A percentile compares a stretch with the other conserved stretches of the same genome.
Conservation (phyloP, 805 yeast genomes). For the Scheffersomyces stipitis region DNA sequence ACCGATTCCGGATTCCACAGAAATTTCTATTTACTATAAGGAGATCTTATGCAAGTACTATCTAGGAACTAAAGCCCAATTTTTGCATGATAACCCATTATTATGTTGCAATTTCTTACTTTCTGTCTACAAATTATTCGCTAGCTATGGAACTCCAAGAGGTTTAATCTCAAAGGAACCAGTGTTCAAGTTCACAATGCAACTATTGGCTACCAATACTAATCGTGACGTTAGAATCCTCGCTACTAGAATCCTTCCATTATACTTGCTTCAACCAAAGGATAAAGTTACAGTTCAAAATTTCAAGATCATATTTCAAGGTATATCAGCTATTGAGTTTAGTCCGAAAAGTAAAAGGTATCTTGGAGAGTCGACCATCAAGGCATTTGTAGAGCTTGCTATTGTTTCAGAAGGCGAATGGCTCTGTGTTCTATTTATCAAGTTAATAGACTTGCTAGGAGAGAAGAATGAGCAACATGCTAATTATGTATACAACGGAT, state of each 20-base stretch:
- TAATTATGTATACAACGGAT: conserved; percentile 65
- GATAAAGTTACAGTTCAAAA: conserved; percentile 38
- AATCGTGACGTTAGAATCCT: conserved; percentile 58
- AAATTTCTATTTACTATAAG: conserved; percentile 22
- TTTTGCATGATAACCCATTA: conserved; percentile 19
- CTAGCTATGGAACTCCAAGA: conserved; percentile 52
- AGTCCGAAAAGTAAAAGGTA: conserved; percentile 26
- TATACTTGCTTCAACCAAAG: conserved; percentile 41
- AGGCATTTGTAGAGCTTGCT: conserved; percentile 65
- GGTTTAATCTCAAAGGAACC: conserved; percentile 18
- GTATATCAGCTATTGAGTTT: conserved; percentile 44
- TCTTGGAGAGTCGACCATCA: conserved; percentile 58
- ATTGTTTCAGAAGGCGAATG: conserved; percentile 64
- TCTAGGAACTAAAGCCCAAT: conserved; percentile 5
- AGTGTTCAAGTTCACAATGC: conserved; percentile 42
- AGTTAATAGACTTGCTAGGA: conserved; percentile 64
- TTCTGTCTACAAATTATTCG: conserved; percentile 48
- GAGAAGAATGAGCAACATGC: conserved; percentile 64
- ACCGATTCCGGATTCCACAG: conserved; percentile 18
- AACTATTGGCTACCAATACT: conserved; percentile 35
- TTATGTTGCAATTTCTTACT: conserved; percentile 45
- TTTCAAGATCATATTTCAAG: conserved; percentile 45
- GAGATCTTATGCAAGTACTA: conserved; percentile 21
- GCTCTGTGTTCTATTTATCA: conserved; percentile 63
- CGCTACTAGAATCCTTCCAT: conserved; percentile 53